These are phyloP conservation scores for Cocos nucifera DNA, from an alignment of 176 grass and related monocot species.

Conservation along the genomic window DNA sequence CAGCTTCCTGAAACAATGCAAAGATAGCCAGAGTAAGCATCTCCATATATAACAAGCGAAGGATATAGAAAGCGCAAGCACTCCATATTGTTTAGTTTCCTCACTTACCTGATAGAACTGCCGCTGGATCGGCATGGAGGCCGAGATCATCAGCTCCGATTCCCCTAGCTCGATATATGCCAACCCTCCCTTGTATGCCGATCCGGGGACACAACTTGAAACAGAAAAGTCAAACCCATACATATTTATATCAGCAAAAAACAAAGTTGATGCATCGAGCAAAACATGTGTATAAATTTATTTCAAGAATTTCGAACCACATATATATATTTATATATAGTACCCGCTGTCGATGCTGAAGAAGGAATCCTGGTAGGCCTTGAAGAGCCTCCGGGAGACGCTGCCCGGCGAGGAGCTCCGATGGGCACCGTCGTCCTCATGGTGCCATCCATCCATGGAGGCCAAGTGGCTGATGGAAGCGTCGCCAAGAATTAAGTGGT, in stretches of 20 bases:
- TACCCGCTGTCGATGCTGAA: constrained; percentile 46
- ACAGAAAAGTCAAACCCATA: not conserved
- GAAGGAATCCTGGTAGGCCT: constrained; percentile 39
- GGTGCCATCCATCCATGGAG: constrained; percentile 53
- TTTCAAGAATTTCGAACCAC: too few species aligned
- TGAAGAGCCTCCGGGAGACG: constrained; percentile 24
- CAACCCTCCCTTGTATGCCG: constrained; percentile 49
- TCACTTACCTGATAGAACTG: constrained; percentile 65
- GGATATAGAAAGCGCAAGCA: not conserved
- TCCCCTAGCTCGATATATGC: constrained; percentile 43
- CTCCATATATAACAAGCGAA: not conserved
- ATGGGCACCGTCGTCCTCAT: not conserved
- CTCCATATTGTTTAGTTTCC: too few species aligned
- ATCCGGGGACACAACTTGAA: constrained; percentile 58
- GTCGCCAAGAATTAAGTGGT: too few species aligned
- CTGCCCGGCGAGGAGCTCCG: constrained; percentile 1
- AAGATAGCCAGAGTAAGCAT: not conserved
- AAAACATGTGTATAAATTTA: too few species aligned
- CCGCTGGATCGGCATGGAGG: constrained; percentile 44
- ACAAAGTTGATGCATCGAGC: too few species aligned
- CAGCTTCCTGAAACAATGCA: constrained; percentile 45
- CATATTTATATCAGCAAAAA: not conserved
- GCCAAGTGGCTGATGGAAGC: constrained; percentile 24
- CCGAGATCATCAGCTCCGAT: constrained; percentile 31
- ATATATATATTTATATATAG: too few species aligned